phyloP scores from a whole-genome alignment of 2,329 filamentous ascomycete genomes.

The Aquanectria penicillioides region DNA sequence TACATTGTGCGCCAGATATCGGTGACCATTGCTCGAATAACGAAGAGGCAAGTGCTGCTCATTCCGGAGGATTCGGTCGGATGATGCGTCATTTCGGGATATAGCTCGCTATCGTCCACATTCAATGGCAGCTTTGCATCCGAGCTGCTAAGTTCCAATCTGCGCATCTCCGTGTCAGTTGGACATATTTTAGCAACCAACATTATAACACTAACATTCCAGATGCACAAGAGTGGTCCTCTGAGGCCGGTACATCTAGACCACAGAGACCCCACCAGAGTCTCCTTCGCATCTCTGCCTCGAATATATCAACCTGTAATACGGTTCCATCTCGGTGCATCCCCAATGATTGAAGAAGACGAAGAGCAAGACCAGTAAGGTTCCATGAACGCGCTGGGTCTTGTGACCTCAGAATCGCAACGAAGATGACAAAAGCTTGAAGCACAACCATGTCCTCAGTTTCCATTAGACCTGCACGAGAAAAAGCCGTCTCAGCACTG shows the following conservation, averaged over 20 bases:
- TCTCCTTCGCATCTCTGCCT: background rate
- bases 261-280: background rate
- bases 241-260: background rate
- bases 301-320: background rate
- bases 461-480: background rate
- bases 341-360: background rate
- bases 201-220: background rate
- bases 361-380: background rate
- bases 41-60: background rate
- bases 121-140: background rate
- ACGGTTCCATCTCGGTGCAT: background rate
- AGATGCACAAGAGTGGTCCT: background rate
- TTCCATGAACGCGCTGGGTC: background rate
- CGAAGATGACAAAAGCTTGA: background rate
- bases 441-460: background rate
- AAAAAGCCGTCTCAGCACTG: background rate
- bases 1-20: background rate
- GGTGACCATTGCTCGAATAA: background rate
- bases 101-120: background rate
- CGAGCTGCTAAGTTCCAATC: slow-evolving; percentile 1
- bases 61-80: background rate
- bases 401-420: background rate
- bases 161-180: background rate
- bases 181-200: background rate
- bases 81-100: background rate